Conservation (phyloP, 495 filamentous ascomycete genomes). For the Parathielavia appendiculata region DNA sequence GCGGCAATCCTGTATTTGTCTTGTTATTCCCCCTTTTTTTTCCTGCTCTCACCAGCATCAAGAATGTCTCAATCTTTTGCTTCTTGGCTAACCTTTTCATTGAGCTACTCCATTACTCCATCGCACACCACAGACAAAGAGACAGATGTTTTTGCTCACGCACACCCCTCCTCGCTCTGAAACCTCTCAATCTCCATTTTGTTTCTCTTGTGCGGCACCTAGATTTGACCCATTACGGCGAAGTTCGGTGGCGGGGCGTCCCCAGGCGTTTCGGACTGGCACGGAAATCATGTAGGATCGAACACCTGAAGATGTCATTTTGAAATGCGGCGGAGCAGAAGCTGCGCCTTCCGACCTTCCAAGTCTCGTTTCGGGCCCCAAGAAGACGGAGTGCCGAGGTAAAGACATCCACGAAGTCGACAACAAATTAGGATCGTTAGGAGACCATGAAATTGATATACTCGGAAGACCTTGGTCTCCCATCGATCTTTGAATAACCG, state of each 20-base stretch:
- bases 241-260: background rate
- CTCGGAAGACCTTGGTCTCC: background rate
- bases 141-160: background rate
- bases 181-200: background rate
- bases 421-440: background rate
- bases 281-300: background rate
- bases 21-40: background rate
- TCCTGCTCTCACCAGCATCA: background rate
- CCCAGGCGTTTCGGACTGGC: constrained; percentile 2
- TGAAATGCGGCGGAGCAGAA: constrained; percentile 3
- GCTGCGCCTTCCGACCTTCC: background rate
- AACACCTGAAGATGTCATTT: background rate
- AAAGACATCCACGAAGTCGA: background rate
- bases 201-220: background rate
- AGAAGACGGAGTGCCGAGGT: background rate
- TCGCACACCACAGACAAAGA: background rate
- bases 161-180: background rate
- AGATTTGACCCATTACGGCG: background rate
- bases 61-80: constrained; percentile 2
- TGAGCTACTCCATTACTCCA: background rate
- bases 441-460: background rate
- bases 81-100: background rate
- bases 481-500: background rate
- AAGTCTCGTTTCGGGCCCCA: background rate
- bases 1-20: constrained; percentile 7